Base-by-base conservation (phyloP, 495 filamentous ascomycete genomes). In the Aspergillus hancockii region DNA sequence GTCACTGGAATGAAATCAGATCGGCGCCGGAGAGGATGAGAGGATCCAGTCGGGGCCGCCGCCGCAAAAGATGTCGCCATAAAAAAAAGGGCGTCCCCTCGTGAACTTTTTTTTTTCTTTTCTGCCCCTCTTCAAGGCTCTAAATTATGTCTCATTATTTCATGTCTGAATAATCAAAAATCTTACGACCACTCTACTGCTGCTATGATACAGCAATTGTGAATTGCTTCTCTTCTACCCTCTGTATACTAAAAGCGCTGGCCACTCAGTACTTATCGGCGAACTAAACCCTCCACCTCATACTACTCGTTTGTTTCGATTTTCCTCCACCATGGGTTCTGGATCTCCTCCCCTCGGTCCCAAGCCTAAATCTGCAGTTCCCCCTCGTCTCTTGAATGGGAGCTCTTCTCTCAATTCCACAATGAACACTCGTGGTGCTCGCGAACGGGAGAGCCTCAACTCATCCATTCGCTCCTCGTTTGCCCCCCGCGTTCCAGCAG, bases 401-500 rank as follows among this genome's bases (percentile, higher is more conserved):
- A 67, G 68, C 49, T 79, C 78, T 52, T 75, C 77, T 41, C 65
- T 80, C 50, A 66, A 77, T 55, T 55, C 57, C 6, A 66, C 73
- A 16, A 60, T 68, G n/a, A 54, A 67, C 14, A 64, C 61, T 22
- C 74, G 76, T n/a, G 75, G 76, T 65, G 73, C 65, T 43, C 75
- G 78, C 59, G 81, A 83, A 53, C 72, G 79, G 9, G 80, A 82
- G 51, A 78, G 69, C 45, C 71, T 83, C 59, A 79, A 79, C 61
- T 73, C 80, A n/a, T 82, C 81, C 8, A 83, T 83, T 54, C 67
- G 66, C 50, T 79, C 77, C 0, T 81, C 81, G 12, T 82, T 81
- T 58, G 64, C 68, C 34, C 67, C 78, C 25, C 74, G 77, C 54
- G 63, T 76, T 38, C 71, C 79, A 8, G 59, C 73, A 30, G 74